phyloP scores from a whole-genome alignment of 2,329 filamentous ascomycete species.

The Alternaria solani region DNA sequence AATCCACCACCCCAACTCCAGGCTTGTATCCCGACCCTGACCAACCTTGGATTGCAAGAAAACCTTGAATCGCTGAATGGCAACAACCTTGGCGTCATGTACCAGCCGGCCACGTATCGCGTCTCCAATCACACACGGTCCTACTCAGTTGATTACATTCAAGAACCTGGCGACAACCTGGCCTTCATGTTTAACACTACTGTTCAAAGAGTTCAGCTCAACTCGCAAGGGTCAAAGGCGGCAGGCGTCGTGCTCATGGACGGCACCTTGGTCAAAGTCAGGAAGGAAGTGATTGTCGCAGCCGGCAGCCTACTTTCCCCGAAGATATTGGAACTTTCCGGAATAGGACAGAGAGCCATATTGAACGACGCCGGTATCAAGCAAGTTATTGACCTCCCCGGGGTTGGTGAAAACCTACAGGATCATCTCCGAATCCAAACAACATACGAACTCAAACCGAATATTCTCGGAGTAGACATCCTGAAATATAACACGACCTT shows the following conservation, averaged over 20 bases:
- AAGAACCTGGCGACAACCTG: conserved; percentile 54
- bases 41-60: conserved; percentile 52
- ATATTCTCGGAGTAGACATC: conserved; percentile 27
- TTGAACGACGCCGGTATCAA: conserved; percentile 23
- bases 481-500: conserved; percentile 34
- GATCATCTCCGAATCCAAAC: conserved; percentile 28
- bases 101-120: conserved; percentile 60
- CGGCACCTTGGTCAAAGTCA: conserved; percentile 36
- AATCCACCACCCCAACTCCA: conserved; percentile 54
- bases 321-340: conserved; percentile 32
- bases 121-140: conserved; percentile 58
- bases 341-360: conserved; percentile 24
- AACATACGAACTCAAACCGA: conserved; percentile 28
- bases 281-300: conserved; percentile 36
- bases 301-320: conserved; percentile 30
- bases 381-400: conserved; percentile 23
- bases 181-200: conserved; percentile 45
- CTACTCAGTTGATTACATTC: conserved; percentile 57
- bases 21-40: conserved; percentile 57
- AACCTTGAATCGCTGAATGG: conserved; percentile 58
- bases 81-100: conserved; percentile 59
- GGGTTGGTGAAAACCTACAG: conserved; percentile 39
- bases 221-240: conserved; percentile 16
- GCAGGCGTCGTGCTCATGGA: conserved; percentile 39
- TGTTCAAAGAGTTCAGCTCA: conserved; percentile 51